Percentiles rank a stretch among this genome's conserved stretches.
Evolutionary conservation across 1,284 basidiomycete species (phyloP).

Genomic region (Puccinia novopanici): DNA sequence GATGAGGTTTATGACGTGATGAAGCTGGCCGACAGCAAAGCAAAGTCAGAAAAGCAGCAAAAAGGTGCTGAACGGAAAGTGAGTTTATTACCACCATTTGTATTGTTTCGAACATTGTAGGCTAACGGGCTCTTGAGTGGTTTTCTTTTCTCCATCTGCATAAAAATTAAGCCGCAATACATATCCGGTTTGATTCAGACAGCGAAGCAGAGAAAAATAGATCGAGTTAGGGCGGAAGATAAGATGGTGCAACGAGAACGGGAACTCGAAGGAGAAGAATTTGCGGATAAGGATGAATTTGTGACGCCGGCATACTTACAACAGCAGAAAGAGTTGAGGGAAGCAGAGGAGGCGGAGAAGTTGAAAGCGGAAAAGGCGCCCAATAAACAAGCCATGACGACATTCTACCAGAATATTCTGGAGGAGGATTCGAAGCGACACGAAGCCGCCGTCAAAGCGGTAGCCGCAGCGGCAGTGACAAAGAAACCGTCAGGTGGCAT

Average conservation of each 20-base stretch:
- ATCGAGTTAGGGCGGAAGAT: constrained; percentile 92
- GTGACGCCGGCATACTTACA: constrained; percentile 97
- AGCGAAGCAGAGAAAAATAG: constrained; percentile 81
- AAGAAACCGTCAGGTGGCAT: constrained; percentile 14
- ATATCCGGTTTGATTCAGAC: constrained; percentile 78
- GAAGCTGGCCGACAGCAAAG: constrained; percentile 77
- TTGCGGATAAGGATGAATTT: constrained; percentile 90
- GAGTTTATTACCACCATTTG: constrained; percentile 1
- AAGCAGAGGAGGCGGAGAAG: constrained; percentile 86
- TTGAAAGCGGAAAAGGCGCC: constrained; percentile 72
- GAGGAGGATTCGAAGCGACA: constrained; percentile 53
- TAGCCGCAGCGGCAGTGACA: constrained; percentile 9
- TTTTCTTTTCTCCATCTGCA: background rate
- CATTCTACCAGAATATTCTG: constrained; percentile 56
- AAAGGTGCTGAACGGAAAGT: constrained; percentile 76
- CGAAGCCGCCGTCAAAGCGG: constrained; percentile 55
- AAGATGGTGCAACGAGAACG: constrained; percentile 95
- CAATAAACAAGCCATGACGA: constrained; percentile 53
- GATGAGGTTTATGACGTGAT: constrained; percentile 95
- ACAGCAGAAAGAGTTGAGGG: constrained; percentile 87
- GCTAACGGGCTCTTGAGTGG: background rate
- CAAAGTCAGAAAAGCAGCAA: constrained; percentile 73
- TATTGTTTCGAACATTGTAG: background rate
- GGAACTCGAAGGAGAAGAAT: constrained; percentile 89
- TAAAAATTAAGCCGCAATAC: constrained; percentile 77